Conservation (phyloP, 2,329 filamentous ascomycete species). For the Diaporthe citrichinensis region DNA sequence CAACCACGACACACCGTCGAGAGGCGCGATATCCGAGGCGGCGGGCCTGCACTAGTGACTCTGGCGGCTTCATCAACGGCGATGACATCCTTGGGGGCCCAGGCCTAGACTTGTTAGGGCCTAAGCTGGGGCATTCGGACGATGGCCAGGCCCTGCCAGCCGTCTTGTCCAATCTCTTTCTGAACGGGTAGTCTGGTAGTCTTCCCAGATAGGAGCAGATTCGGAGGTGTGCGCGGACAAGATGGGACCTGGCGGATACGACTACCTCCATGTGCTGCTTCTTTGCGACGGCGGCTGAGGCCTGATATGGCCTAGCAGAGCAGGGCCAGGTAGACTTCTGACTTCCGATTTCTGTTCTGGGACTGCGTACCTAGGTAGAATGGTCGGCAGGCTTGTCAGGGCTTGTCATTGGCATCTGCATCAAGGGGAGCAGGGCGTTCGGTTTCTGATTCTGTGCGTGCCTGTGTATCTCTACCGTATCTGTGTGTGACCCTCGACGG, state of each 20-base stretch:
- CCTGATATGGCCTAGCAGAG: background rate
- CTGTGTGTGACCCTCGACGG: conserved; percentile 5
- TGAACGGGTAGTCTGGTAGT: background rate
- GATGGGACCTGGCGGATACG: conserved; percentile 9
- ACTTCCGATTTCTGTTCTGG: conserved; percentile 4
- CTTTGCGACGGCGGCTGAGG: conserved; percentile 22
- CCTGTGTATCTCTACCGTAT: conserved; percentile 21
- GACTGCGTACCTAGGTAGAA: background rate
- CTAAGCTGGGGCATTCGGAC: conserved; percentile 6
- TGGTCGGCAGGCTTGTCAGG: background rate
- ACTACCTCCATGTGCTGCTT: background rate
- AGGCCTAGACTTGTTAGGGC: conserved; percentile 18
- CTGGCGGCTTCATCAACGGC: conserved; percentile 32
- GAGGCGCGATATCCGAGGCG: conserved; percentile 28
- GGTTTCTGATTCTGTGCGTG: background rate
- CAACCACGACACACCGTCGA: background rate
- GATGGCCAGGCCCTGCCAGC: conserved; percentile 27
- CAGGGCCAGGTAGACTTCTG: conserved; percentile 3
- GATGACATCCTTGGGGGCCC: background rate
- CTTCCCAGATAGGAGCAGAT: conserved; percentile 22
- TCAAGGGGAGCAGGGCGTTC: conserved; percentile 12
- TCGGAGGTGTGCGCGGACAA: background rate
- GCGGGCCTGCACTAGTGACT: conserved; percentile 8
- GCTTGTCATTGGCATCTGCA: conserved; percentile 7
- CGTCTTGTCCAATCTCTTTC: conserved; percentile 19